A percentile compares a stretch with the other conserved stretches of the same genome.
Conservation (phyloP, 1,284 basidiomycete genomes). For the Tranzscheliella williamsii region DNA sequence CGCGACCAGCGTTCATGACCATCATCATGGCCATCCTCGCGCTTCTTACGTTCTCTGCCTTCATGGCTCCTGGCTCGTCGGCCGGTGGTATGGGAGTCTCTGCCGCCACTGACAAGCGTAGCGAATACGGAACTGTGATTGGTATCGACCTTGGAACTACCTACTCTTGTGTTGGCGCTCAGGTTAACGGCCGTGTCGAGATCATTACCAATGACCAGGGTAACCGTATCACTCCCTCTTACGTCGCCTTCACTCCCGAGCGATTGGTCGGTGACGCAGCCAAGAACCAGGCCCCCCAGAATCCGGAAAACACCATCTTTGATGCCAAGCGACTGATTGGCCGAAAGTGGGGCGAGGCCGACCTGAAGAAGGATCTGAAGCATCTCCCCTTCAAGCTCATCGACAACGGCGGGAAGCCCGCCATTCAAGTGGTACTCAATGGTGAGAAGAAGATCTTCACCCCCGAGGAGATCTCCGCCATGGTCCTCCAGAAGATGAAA, state of each 20-base stretch:
- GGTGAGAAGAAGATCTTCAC: constrained; percentile 59
- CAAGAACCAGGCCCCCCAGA: constrained; percentile 70
- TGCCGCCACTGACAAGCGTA: constrained; percentile 53
- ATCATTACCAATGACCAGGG: constrained; percentile 64
- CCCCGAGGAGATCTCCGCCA: constrained; percentile 87
- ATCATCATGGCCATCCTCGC: constrained; percentile 51
- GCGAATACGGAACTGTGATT: constrained; percentile 82
- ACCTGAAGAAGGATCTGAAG: constrained; percentile 63
- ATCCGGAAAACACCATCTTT: constrained; percentile 87
- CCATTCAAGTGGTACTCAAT: constrained; percentile 56
- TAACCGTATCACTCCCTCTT: constrained; percentile 62
- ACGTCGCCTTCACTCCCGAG: constrained; percentile 66
- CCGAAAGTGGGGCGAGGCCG: constrained; percentile 65
- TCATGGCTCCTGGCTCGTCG: constrained; percentile 32
- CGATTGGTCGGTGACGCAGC: constrained; percentile 73
- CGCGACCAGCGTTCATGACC: constrained; percentile 40
- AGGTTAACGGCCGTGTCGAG: constrained; percentile 68
- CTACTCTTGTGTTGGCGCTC: constrained; percentile 70
- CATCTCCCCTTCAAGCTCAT: constrained; percentile 64
- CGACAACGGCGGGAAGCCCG: constrained; percentile 60
- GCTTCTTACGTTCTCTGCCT: constrained; percentile 45
- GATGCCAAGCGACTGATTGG: constrained; percentile 95
- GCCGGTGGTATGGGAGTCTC: constrained; percentile 49
- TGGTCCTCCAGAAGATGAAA: constrained; percentile 98
- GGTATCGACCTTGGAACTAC: constrained; percentile 73